Evolutionary conservation across 1,284 basidiomycete species (phyloP), one percentile per base, ranked within the genome.

Genomic region (Leccinum griseonigrum): DNA sequence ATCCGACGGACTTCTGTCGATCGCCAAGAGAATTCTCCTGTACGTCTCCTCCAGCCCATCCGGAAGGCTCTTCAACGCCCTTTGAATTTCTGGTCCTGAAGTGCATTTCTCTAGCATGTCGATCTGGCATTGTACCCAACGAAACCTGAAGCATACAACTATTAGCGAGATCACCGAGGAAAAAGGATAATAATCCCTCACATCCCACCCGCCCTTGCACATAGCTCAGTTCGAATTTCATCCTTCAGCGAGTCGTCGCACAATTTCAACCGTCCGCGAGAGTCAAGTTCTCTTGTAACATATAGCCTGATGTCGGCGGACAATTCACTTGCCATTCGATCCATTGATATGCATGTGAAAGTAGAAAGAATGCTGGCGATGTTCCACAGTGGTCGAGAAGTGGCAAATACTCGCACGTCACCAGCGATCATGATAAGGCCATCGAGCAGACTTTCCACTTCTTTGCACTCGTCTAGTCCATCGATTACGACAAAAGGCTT

Each of bases 71-170:
- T 52, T 3, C 8, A 64, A 56, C n/a, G 18, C 54, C n/a, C 36
- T 48, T n/a, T 28, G 58, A 16, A 64, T 50, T 8, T 58, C 53
- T 2, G 55, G 14, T 28, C 50, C 18, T 0, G 54, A 46, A 1
- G 3, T 31, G 50, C 57, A 66, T 8, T 36, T 54, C 26, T 36
- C 53, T 14, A 67, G 53, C 0, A 26, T 32, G 14, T 58, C 54
- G 8, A 67, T 59, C 36, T 64, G 64, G 13, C 61, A 58, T 22
- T 65, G 58, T 7, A 65, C 64, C 64, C 64, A 66, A 26, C 57
- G 56, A 55, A 66, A 66, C 58, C 65, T 66, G 18, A 10, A 28
- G 10, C 0, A 8, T 1, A 22, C 1, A 43, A 26, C 28, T 9
- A 18, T 64, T 10, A 64, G 38, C 48, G 7, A 3, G 6, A 18